These are phyloP conservation scores for Suillus paluster DNA, from an alignment of 768 basidiomycete genomes.

Conservation along the genomic window DNA sequence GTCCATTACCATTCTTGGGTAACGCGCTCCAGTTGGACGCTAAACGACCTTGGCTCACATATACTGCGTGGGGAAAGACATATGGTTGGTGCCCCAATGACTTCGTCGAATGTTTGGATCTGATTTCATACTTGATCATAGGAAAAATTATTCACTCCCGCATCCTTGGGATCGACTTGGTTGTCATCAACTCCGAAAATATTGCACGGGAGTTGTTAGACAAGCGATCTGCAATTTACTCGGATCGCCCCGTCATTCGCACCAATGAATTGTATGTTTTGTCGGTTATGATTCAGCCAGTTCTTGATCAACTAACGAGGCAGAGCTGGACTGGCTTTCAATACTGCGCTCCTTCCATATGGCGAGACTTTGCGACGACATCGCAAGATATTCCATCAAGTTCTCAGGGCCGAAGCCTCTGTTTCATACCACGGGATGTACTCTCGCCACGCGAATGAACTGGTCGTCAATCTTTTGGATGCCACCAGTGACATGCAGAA, in stretches of 20 bases:
- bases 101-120: not conserved
- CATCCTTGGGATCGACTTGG: not conserved
- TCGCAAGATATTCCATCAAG: not conserved
- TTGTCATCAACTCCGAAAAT: not conserved
- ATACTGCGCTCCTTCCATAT: too few species aligned
- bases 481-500: not conserved
- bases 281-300: too few species aligned
- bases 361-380: too few species aligned
- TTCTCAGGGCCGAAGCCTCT: not conserved
- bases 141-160: constrained; percentile 2
- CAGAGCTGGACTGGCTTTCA: too few species aligned
- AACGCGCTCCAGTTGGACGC: too few species aligned
- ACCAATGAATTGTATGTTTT: too few species aligned
- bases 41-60: not conserved
- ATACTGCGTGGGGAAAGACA: constrained; percentile 1
- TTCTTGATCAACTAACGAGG: too few species aligned
- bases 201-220: constrained; percentile 6
- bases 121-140: not conserved
- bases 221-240: constrained; percentile 1
- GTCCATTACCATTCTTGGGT: too few species aligned
- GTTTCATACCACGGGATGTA: not conserved
- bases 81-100: not conserved
- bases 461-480: not conserved
- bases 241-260: not conserved
- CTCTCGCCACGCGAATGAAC: constrained; percentile 1